These are phyloP conservation scores for Phaeosphaeria sp. DNA, from an alignment of 2,329 filamentous ascomycete species.

Conservation along the genomic window DNA sequence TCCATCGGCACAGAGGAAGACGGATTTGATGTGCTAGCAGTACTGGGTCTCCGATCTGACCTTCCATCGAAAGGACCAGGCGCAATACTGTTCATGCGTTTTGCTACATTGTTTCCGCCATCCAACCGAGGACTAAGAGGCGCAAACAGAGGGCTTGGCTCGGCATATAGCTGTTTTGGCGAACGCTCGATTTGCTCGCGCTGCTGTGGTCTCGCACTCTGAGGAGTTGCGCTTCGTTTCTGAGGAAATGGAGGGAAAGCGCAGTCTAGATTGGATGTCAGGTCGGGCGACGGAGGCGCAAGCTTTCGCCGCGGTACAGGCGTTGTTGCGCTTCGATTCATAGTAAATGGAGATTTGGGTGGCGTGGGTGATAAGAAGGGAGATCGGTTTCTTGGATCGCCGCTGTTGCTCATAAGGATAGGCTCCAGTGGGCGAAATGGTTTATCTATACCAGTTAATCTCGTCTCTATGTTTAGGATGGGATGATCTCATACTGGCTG, in stretches of 20 bases:
- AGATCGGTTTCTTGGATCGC: slow-evolving; percentile 30
- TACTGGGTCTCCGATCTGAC: slow-evolving; percentile 41
- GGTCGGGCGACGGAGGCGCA: slow-evolving; percentile 41
- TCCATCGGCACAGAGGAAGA: slow-evolving; percentile 24
- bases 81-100: slow-evolving; percentile 69
- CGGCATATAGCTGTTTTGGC: slow-evolving; percentile 37
- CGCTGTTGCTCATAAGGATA: slow-evolving; percentile 37
- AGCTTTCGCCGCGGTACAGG: slow-evolving; percentile 40
- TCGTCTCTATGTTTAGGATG: background rate
- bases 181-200: slow-evolving; percentile 32
- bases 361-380: slow-evolving; percentile 26
- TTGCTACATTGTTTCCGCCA: slow-evolving; percentile 57
- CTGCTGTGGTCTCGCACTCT: slow-evolving; percentile 26
- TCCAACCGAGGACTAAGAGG: slow-evolving; percentile 57
- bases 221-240: slow-evolving; percentile 36
- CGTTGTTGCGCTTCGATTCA: slow-evolving; percentile 45
- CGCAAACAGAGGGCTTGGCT: slow-evolving; percentile 50
- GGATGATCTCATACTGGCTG: slow-evolving; percentile 61
- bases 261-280: slow-evolving; percentile 53
- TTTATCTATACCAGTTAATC: slow-evolving; percentile 40
- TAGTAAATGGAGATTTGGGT: slow-evolving; percentile 34
- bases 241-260: slow-evolving; percentile 62
- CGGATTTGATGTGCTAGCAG: slow-evolving; percentile 41
- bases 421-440: slow-evolving; percentile 39
- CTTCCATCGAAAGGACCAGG: slow-evolving; percentile 69